These are phyloP conservation scores for Avicennia marina DNA, from an alignment of 257 asterid species.

Conservation along the genomic window DNA sequence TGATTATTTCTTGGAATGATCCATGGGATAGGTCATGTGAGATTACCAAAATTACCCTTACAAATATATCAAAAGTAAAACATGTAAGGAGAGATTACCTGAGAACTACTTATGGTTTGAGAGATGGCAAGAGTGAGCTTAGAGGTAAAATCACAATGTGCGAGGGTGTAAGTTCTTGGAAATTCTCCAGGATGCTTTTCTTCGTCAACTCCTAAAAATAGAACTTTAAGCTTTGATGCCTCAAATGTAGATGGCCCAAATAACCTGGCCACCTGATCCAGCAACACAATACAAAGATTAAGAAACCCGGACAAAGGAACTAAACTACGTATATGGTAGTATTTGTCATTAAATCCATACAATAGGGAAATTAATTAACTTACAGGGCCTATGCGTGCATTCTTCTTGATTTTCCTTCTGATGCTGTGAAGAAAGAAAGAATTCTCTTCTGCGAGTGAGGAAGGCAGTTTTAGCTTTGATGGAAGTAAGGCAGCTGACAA, in stretches of 20 bases:
- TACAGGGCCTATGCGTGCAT: conserved; percentile 43
- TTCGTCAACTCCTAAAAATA: conserved; percentile 54
- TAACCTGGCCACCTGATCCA: conserved; percentile 67
- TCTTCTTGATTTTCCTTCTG: conserved; percentile 28
- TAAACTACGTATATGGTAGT: no score
- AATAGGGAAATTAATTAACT: no score
- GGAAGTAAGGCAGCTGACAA: conserved; percentile 32
- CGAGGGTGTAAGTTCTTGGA: conserved; percentile 72
- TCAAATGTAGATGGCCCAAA: conserved; percentile 76
- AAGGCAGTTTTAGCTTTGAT: conserved; percentile 28
- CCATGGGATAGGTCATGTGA: no score
- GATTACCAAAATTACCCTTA: no score
- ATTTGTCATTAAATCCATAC: no score
- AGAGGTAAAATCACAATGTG: conserved; percentile 70
- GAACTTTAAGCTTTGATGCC: conserved; percentile 65
- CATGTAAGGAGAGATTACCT: conserved; percentile 28
- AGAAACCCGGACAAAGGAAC: not conserved
- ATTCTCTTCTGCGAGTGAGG: conserved; percentile 17
- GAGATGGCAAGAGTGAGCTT: conserved; percentile 72
- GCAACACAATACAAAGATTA: not conserved
- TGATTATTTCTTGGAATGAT: no score
- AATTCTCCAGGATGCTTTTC: conserved; percentile 47
- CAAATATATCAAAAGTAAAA: not conserved
- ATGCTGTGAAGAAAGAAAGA: conserved; percentile 26
- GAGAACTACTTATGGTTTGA: conserved; percentile 55